phyloP scores from a whole-genome alignment of 2,329 filamentous ascomycete genomes.

The Pseudocercospora pini-densiflorae region DNA sequence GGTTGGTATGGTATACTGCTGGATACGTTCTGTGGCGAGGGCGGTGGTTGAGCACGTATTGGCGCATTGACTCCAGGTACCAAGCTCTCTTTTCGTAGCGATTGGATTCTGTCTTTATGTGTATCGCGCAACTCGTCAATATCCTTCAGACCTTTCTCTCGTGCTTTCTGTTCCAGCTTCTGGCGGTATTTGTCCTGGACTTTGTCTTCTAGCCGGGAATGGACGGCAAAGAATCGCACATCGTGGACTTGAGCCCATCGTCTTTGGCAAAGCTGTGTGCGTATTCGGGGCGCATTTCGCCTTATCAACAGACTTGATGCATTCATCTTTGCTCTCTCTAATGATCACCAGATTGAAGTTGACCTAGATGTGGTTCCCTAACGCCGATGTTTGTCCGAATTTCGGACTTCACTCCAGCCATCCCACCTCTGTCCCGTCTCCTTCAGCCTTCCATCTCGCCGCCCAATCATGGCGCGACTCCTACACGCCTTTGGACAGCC shows the following conservation, averaged over 20 bases:
- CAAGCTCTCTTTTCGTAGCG: conserved; percentile 70
- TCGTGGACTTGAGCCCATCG: conserved; percentile 93
- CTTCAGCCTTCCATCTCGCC: too few species aligned
- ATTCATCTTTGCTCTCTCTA: conserved; percentile 17
- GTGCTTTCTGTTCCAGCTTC: conserved; percentile 83
- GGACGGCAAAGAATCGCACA: conserved; percentile 85
- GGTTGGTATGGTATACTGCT: conserved; percentile 41
- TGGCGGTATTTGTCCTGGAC: conserved; percentile 84
- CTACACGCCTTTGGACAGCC: background rate
- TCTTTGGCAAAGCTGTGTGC: conserved; percentile 59
- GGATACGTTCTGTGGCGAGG: conserved; percentile 29
- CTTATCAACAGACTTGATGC: conserved; percentile 31
- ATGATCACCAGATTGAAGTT: too few species aligned
- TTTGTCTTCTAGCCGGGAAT: conserved; percentile 56
- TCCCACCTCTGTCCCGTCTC: too few species aligned
- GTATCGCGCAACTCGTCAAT: conserved; percentile 78
- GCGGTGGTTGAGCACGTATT: conserved; percentile 37
- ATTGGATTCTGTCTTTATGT: conserved; percentile 82
- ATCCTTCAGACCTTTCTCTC: conserved; percentile 68
- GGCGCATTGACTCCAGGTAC: conserved; percentile 57
- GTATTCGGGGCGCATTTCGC: conserved; percentile 19
- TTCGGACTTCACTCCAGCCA: too few species aligned
- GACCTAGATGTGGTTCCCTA: too few species aligned
- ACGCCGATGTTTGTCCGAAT: too few species aligned
- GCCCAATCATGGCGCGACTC: background rate